Evolutionary conservation across 805 yeast genomes (phyloP), one percentile per base, ranked within the genome.

Genomic region (Lachancea cidri): DNA sequence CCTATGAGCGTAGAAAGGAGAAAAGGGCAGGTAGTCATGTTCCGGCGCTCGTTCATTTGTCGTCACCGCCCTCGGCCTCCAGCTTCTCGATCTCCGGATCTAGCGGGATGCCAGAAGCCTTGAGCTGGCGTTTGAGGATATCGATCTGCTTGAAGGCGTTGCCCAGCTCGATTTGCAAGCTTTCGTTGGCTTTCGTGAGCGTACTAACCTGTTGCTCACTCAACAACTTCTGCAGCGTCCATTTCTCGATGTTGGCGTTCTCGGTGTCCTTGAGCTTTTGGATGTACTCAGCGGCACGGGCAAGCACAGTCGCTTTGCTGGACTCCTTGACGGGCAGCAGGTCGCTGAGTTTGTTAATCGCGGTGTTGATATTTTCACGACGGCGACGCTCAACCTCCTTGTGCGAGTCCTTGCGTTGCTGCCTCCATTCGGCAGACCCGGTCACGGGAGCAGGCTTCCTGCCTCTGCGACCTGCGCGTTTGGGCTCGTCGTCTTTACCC

Each of bases 321-420:
- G 57, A 43, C 42, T 87, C 96, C 37, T 80, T 77, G 11, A 86
- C 79, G 14, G 96, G 96, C 41, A 89, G 76, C 45, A 89, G 62
- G 17, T 77, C 77, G 24, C 89, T 83, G 52, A 89, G 71, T 52
- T 81, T 86, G 54, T 78, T 79, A 57, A 89, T 87, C n/a, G 96
- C 96, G 32, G 73, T 68, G 65, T 87, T 89, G 58, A 89, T 89
- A 35, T 81, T 77, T 60, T 88, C 95, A 57, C 97, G 77, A 64
- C 97, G 77, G 53, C 96, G 79, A 58, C 95, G 76, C 67, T 89
- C 97, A 17, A 89, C 97, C 65, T 89, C 96, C 65, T 88, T 89
- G 69, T 93, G 98, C 64, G 87, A 89, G 54, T 86, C 86, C 55
- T 84, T 81, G 55, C 96, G 79, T 59, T 79, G 78, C 42, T 55